Evolutionary conservation across 345 rosid genomes (phyloP).

Genomic region (Bretschneidera sinensis): DNA sequence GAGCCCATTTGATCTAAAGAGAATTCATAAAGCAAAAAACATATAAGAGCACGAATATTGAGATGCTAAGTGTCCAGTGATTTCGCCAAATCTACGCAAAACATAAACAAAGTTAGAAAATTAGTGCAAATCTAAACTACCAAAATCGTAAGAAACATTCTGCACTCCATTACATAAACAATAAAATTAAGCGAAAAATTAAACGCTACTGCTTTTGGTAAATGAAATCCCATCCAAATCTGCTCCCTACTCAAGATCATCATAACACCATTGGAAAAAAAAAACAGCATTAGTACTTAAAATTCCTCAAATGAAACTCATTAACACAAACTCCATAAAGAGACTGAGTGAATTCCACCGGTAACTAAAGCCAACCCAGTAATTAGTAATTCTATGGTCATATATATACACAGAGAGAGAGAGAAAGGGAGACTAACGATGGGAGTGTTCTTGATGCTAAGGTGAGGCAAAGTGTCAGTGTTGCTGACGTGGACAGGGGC

Average conservation of each 20-base stretch:
- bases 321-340: background rate
- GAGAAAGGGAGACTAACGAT: conserved; percentile 47
- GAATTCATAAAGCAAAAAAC: background rate
- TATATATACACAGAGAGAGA: background rate
- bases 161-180: background rate
- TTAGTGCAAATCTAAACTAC: background rate
- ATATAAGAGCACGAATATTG: no score
- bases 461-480: conserved; percentile 75
- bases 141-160: background rate
- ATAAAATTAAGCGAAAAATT: no score
- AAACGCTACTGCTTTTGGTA: background rate
- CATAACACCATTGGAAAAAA: no score
- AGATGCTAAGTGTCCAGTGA: no score
- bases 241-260: no score
- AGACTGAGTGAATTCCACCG: background rate
- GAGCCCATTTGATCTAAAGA: background rate
- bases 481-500: conserved; percentile 74
- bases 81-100: no score
- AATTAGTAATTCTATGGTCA: no score
- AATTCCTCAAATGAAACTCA: no score
- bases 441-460: conserved; percentile 82
- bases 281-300: no score
- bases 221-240: background rate
- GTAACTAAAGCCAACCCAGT: background rate
- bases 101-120: no score